These are phyloP conservation scores for Psophocarpus tetragonolobus DNA, from an alignment of 306 rosid genomes.

Conservation along the genomic window DNA sequence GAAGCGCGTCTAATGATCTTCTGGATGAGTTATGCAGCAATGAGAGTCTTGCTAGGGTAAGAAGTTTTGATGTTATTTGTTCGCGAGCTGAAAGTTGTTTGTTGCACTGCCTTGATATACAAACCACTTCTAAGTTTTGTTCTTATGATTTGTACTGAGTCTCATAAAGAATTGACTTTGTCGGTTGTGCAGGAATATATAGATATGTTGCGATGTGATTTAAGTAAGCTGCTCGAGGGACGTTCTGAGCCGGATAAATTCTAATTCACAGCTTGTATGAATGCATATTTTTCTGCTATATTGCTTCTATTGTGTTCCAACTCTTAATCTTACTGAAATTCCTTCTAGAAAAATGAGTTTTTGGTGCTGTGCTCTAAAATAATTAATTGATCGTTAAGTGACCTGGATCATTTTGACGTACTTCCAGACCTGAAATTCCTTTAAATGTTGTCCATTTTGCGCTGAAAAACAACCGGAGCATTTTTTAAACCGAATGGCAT, in stretches of 20 bases:
- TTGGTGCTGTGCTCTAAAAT: constrained; percentile 20
- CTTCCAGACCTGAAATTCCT: constrained; percentile 32
- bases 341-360: constrained; percentile 24
- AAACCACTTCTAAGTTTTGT: not conserved
- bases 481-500: too few relatives aligned
- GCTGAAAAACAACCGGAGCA: too few relatives aligned
- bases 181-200: constrained; percentile 67
- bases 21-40: constrained; percentile 76
- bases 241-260: constrained; percentile 45
- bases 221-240: constrained; percentile 45
- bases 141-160: constrained; percentile 1
- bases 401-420: constrained; percentile 38
- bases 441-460: too few relatives aligned
- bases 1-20: constrained; percentile 50
- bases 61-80: constrained; percentile 21
- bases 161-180: not conserved
- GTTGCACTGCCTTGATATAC: not conserved
- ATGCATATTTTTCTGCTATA: constrained; percentile 16
- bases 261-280: constrained; percentile 26
- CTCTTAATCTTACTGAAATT: constrained; percentile 18
- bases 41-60: constrained; percentile 65
- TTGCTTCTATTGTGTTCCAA: constrained; percentile 23
- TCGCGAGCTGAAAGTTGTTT: constrained; percentile 3
- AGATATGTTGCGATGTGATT: constrained; percentile 62
- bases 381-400: constrained; percentile 24